Evolutionary conservation across 768 basidiomycete species (phyloP), one percentile per base, ranked within the genome.

Genomic region (Cystobasidium tubakii): DNA sequence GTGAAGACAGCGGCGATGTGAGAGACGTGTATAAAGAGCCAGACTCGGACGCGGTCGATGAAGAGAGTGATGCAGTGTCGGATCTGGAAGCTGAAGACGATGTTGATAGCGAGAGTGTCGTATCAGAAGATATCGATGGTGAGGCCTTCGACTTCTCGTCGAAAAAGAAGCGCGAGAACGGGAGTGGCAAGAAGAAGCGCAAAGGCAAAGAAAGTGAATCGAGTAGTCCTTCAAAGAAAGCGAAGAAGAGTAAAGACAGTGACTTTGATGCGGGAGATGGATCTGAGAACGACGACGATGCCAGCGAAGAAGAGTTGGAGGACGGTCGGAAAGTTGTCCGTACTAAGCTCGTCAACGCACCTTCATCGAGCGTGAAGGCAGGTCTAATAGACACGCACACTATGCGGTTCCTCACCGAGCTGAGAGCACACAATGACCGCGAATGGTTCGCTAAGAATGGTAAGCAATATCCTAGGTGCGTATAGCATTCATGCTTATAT

Each of bases 391-490:
- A 71, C 60, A 2, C 69, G n/a, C 50, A 60, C 39, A 71, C 69
- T 29, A 57, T 71, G 53, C 27, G 60, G 36, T 71, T 71, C 69
- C 27, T 71, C 6, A 36, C 29, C 17, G 69, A 71, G 9, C 54
- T 71, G 31, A 27, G 25, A 27, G 10, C 34, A 29, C 50, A 71
- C 54, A 71, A 71, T 25, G 69, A 71, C 15, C 23, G 69, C n/a
- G 69, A 71, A 31, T 71, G 69, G 69, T 71, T 71, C 36, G 69
- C 69, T 21, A 71, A 44, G 39, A 71, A 71, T 44, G 69, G 69
- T 71, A n/a, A 57, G 69, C 44, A 15, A 3, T 31, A 60, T 50
- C 21, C 15, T 17, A 9, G 46, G 10, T n/a, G 4, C 27, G 25
- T 7, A 4, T 33, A 23, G 39, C 39, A 39, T 6, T 39, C 17